Conservation (phyloP, 2,329 filamentous ascomycete genomes). For the Aspergillus tamarii region DNA sequence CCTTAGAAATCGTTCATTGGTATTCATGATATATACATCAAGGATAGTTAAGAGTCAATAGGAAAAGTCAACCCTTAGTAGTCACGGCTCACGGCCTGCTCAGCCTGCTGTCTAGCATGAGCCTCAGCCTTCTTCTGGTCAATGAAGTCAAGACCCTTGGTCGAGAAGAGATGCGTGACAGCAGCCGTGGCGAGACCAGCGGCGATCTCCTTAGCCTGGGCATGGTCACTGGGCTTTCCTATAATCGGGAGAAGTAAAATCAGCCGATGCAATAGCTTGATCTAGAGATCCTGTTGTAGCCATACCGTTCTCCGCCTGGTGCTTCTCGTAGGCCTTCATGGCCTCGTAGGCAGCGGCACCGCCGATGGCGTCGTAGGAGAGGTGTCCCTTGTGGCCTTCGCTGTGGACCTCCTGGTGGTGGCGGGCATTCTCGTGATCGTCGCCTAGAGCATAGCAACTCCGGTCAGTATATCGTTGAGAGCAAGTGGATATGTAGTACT, state of each 20-base stretch:
- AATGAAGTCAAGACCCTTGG: background rate
- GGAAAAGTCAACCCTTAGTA: background rate
- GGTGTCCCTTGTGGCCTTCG: background rate
- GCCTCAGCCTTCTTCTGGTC: too few relatives aligned
- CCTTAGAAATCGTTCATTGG: background rate
- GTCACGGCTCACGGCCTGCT: background rate
- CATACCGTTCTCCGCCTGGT: background rate
- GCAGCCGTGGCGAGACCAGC: background rate
- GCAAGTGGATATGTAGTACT: too few relatives aligned
- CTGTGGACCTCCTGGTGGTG: background rate
- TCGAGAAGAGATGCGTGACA: background rate
- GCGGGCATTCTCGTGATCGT: background rate
- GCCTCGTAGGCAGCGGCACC: background rate
- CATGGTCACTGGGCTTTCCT: background rate
- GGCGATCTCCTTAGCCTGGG: background rate
- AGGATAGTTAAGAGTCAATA: background rate
- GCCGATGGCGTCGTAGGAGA: background rate
- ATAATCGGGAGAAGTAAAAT: background rate
- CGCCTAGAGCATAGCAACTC: background rate
- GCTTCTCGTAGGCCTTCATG: background rate
- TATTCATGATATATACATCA: background rate
- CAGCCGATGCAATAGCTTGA: too few relatives aligned
- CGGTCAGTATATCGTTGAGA: background rate
- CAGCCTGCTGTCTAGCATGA: too few relatives aligned
- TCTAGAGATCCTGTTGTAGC: too few relatives aligned